Conservation (phyloP, 2,329 filamentous ascomycete species). For the Hypocreales sp. region DNA sequence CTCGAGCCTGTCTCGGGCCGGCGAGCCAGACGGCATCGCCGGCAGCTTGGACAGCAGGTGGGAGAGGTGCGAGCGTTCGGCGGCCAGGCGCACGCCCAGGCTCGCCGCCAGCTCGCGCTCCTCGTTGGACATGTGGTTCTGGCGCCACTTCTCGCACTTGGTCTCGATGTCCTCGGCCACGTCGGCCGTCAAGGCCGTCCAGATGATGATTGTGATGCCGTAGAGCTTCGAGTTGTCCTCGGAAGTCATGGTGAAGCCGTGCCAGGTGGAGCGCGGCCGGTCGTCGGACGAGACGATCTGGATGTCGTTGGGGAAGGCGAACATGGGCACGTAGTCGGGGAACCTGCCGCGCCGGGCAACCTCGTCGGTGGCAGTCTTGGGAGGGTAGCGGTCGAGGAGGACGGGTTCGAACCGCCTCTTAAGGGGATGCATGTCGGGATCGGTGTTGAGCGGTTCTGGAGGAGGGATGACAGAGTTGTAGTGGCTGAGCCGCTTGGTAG, state of each 20-base stretch:
- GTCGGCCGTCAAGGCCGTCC: constrained; percentile 71
- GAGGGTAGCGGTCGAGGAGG: constrained; percentile 86
- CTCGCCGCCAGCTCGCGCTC: constrained; percentile 88
- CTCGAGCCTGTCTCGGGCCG: constrained; percentile 69
- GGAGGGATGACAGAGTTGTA: constrained; percentile 96
- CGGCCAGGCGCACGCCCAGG: constrained; percentile 72
- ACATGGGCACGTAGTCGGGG: constrained; percentile 98
- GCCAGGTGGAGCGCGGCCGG: constrained; percentile 90
- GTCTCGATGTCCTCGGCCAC: constrained; percentile 73
- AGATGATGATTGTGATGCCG: constrained; percentile 80
- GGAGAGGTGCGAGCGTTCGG: constrained; percentile 79
- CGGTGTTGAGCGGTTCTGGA: constrained; percentile 77
- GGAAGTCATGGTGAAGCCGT: constrained; percentile 95
- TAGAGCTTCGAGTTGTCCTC: constrained; percentile 86
- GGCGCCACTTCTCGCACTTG: constrained; percentile 74
- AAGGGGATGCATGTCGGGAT: constrained; percentile 89
- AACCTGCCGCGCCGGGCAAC: constrained; percentile 68
- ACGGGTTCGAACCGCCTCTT: constrained; percentile 91
- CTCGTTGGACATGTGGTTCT: constrained; percentile 74
- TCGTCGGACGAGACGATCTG: constrained; percentile 93
- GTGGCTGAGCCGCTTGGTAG: constrained; percentile 79
- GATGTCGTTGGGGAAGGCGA: constrained; percentile 96
- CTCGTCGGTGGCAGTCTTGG: constrained; percentile 68
- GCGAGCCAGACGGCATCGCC: constrained; percentile 62
- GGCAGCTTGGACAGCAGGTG: constrained; percentile 74